Conservation (phyloP, 2,329 filamentous ascomycete species). For the Sarocladium brachiariae region DNA sequence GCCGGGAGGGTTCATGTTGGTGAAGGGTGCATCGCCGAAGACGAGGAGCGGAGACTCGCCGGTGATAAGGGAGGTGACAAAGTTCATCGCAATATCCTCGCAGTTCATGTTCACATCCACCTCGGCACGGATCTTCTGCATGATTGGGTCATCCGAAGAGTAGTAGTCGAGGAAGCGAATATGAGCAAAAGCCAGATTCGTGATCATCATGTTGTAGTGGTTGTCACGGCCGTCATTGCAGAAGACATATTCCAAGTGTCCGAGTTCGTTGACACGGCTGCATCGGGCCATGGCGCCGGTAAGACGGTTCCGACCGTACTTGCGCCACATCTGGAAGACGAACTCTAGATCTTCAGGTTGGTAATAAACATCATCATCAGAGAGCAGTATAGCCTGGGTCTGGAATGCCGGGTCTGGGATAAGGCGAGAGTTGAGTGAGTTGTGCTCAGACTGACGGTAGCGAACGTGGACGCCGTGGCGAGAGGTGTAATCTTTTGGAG, state of each 20-base stretch:
- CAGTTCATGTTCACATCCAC: conserved; percentile 33
- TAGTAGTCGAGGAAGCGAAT: conserved; percentile 32
- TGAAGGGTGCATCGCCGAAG: conserved; percentile 24
- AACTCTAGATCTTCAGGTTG: conserved; percentile 31
- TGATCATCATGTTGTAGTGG: conserved; percentile 29
- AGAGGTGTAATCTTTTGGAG: conserved; percentile 23
- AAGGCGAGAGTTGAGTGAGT: conserved; percentile 32
- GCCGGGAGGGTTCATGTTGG: conserved; percentile 23
- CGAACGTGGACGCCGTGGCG: conserved; percentile 25
- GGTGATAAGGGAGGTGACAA: conserved; percentile 26
- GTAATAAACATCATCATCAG: conserved; percentile 34
- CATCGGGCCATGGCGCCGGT: conserved; percentile 31
- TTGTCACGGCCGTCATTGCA: conserved; percentile 21
- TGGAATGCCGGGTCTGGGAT: conserved; percentile 27
- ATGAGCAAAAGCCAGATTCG: conserved; percentile 30
- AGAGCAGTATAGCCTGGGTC: conserved; percentile 32
- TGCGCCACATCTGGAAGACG: conserved; percentile 33
- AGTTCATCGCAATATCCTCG: conserved; percentile 34
- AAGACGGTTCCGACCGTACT: conserved; percentile 27
- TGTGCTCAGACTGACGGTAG: conserved; percentile 24
- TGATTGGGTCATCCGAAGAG: conserved; percentile 24
- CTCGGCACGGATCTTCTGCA: conserved; percentile 26
- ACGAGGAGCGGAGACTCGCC: conserved; percentile 28
- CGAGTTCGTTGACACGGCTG: conserved; percentile 17
- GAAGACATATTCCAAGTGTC: conserved; percentile 25